Evolutionary conservation across 1,284 basidiomycete species (phyloP).

Genomic region (Ganoderma multipileum): DNA sequence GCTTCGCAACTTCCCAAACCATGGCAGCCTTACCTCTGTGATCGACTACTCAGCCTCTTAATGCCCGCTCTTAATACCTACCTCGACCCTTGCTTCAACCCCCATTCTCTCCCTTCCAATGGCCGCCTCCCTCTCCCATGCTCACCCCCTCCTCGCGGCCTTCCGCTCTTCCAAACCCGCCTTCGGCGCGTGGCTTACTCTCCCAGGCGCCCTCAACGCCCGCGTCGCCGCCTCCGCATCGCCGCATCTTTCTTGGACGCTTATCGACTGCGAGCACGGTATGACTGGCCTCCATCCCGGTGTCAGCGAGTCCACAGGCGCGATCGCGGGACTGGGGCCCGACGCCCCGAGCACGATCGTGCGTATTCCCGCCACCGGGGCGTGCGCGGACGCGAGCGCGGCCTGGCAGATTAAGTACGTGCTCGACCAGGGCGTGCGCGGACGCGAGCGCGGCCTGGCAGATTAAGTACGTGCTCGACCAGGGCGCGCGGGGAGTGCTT

Average conservation of each 20-base stretch:
- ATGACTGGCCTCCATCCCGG: constrained; percentile 59
- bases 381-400: constrained; percentile 51
- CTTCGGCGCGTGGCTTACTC: constrained; percentile 75
- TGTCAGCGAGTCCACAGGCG: constrained; percentile 59
- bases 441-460: constrained; percentile 62
- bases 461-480: constrained; percentile 72
- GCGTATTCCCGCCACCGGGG: constrained; percentile 66
- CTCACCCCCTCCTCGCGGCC: constrained; percentile 40
- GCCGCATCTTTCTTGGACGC: constrained; percentile 64
- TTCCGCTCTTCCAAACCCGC: constrained; percentile 47
- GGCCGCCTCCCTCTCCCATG: neutral
- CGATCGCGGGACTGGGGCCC: constrained; percentile 52
- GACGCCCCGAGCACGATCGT: constrained; percentile 60
- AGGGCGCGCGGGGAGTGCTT: constrained; percentile 65
- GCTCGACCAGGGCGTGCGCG: constrained; percentile 60
- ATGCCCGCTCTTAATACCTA: too few species aligned
- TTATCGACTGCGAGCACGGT: constrained; percentile 73
- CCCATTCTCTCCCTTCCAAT: too few species aligned
- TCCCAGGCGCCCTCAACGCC: constrained; percentile 60
- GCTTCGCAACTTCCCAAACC: neutral
- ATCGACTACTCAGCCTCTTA: neutral
- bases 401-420: constrained; percentile 75
- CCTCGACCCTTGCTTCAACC: too few species aligned
- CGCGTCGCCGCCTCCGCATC: constrained; percentile 61
- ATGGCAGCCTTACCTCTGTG: neutral